Percentiles rank a stretch among this genome's conserved stretches.
phyloP scores from a whole-genome alignment of 257 asterid species.

The Mentha longifolia region DNA sequence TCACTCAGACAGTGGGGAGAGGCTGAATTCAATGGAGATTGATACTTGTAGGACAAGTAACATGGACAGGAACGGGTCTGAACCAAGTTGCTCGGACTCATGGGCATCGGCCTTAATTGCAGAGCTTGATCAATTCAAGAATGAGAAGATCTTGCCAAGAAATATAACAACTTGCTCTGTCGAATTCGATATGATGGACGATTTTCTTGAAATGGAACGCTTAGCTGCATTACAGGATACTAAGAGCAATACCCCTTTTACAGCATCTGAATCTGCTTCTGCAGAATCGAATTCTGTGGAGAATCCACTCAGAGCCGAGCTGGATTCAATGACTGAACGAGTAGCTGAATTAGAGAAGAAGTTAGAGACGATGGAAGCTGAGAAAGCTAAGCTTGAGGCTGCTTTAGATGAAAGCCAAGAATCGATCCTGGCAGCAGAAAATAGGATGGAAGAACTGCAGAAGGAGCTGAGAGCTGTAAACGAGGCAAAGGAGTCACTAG shows the following conservation, averaged over 20 bases:
- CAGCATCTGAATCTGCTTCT: slow-evolving; percentile 38
- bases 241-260: slow-evolving; percentile 38
- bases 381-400: slow-evolving; percentile 49
- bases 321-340: slow-evolving; percentile 46
- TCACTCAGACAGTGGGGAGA: slow-evolving; percentile 51
- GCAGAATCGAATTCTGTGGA: slow-evolving; percentile 43
- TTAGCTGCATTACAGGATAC: slow-evolving; percentile 66
- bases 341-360: slow-evolving; percentile 59
- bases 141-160: slow-evolving; percentile 46
- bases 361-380: slow-evolving; percentile 53
- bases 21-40: slow-evolving; percentile 36
- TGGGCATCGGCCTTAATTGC: slow-evolving; percentile 60
- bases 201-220: slow-evolving; percentile 87
- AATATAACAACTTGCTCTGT: slow-evolving; percentile 40
- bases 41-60: slow-evolving; percentile 36
- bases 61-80: slow-evolving; percentile 38
- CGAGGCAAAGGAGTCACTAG: slow-evolving; percentile 62
- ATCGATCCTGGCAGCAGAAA: slow-evolving; percentile 43
- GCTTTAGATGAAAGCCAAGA: slow-evolving; percentile 48
- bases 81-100: slow-evolving; percentile 47
- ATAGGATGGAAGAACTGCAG: slow-evolving; percentile 52
- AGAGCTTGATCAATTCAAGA: slow-evolving; percentile 64
- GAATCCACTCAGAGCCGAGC: slow-evolving; percentile 45
- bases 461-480: slow-evolving; percentile 44
- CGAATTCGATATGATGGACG: slow-evolving; percentile 83